These are phyloP conservation scores for Ceratocystis cubensis DNA, from an alignment of 2,329 filamentous ascomycete genomes.

Conservation along the genomic window DNA sequence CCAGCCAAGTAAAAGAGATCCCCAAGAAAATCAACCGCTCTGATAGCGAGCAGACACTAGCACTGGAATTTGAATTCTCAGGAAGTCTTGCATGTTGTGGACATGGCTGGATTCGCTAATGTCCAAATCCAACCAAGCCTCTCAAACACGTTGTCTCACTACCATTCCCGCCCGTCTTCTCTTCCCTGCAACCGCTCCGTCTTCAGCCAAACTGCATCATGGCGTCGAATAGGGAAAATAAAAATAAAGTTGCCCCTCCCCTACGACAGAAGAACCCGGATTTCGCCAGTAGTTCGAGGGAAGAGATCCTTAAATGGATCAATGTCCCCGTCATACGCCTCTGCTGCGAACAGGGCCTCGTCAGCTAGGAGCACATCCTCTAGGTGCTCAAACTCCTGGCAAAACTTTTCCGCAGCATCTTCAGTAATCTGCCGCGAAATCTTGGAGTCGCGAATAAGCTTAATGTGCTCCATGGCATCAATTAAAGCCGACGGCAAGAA, in stretches of 20 bases:
- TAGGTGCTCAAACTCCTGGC: conserved; percentile 61
- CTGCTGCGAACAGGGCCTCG: conserved; percentile 27
- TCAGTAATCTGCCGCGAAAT: conserved; percentile 68
- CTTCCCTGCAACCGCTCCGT: not conserved
- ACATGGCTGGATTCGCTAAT: not conserved
- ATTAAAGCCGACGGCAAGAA: conserved; percentile 89
- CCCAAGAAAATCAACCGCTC: no score
- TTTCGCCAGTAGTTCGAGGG: conserved; percentile 47
- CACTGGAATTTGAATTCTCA: not conserved
- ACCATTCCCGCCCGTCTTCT: not conserved
- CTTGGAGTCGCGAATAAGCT: conserved; percentile 56
- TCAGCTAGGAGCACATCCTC: conserved; percentile 38
- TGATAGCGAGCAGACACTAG: no score
- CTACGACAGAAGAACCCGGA: conserved; percentile 45
- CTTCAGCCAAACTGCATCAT: not conserved
- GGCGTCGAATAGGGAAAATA: not conserved
- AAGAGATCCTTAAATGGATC: conserved; percentile 36
- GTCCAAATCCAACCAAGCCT: not conserved
- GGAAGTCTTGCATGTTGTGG: not conserved
- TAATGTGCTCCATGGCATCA: conserved; percentile 75
- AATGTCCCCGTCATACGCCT: conserved; percentile 25
- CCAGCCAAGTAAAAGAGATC: no score
- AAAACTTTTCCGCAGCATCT: conserved; percentile 72
- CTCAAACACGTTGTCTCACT: not conserved
- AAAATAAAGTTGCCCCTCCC: not conserved